Conservation (phyloP, 176 grass and related monocot species). For the Phyllostachys edulis region DNA sequence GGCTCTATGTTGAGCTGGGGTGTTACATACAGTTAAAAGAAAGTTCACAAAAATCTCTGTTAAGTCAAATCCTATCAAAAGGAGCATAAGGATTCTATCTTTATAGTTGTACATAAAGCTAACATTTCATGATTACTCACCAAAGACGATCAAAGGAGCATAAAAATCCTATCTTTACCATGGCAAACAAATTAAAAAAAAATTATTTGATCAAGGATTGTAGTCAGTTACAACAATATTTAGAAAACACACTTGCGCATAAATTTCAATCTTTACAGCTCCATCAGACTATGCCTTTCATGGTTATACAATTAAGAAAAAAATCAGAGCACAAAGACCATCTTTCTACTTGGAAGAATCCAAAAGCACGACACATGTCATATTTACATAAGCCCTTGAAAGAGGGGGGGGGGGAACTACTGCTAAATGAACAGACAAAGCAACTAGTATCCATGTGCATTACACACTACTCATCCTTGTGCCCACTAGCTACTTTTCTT, state of each 20-base stretch:
- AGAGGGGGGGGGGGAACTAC: slow-evolving; percentile 17
- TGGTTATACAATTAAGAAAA: not conserved
- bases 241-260: not conserved
- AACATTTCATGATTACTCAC: not conserved
- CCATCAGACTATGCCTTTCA: slow-evolving; percentile 3
- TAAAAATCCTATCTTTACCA: not conserved
- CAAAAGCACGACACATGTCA: slow-evolving; percentile 15
- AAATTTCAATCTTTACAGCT: not conserved
- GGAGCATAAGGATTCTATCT: not conserved
- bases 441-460: slow-evolving; percentile 46
- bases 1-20: too few relatives aligned
- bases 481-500: too few relatives aligned
- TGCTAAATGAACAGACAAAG: slow-evolving; percentile 28
- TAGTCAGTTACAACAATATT: not conserved
- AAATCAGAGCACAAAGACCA: not conserved
- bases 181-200: not conserved
- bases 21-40: not conserved
- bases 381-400: slow-evolving; percentile 31
- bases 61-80: slow-evolving; percentile 24
- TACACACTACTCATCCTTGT: slow-evolving; percentile 32
- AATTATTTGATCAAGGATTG: not conserved
- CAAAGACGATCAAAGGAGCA: not conserved
- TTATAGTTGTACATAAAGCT: slow-evolving; percentile 20
- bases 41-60: not conserved
- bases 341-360: slow-evolving; percentile 33